phyloP scores from a whole-genome alignment of 306 rosid genomes.

The Betula pendula region DNA sequence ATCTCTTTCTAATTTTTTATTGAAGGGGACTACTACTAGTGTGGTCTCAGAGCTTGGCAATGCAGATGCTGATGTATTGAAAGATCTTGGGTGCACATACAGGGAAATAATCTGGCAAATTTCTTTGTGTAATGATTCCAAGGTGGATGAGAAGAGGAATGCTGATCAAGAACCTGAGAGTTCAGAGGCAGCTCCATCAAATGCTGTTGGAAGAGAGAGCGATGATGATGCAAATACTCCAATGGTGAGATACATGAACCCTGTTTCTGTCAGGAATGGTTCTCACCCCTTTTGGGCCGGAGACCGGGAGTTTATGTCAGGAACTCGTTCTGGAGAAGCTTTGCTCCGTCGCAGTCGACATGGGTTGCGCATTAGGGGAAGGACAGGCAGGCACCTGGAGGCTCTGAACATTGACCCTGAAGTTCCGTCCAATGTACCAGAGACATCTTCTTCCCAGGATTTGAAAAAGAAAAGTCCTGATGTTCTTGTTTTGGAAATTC shows the following conservation, averaged over 20 bases:
- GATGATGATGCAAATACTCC: slow-evolving; percentile 86
- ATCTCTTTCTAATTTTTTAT: slow-evolving; percentile 70
- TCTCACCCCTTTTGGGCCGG: slow-evolving; percentile 89
- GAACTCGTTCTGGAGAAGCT: slow-evolving; percentile 85
- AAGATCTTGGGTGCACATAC: slow-evolving; percentile 82
- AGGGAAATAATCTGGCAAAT: slow-evolving; percentile 92
- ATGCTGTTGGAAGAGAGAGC: slow-evolving; percentile 81
- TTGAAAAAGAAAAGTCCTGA: slow-evolving; percentile 94
- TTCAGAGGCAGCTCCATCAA: slow-evolving; percentile 65
- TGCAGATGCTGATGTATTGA: slow-evolving; percentile 83
- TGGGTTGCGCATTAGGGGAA: slow-evolving; percentile 86
- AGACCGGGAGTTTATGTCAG: slow-evolving; percentile 89
- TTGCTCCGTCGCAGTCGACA: slow-evolving; percentile 88
- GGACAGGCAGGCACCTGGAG: slow-evolving; percentile 79
- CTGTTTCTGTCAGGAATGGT: slow-evolving; percentile 72
- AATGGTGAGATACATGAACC: slow-evolving; percentile 80
- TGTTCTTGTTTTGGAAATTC: slow-evolving; percentile 71
- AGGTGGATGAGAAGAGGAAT: slow-evolving; percentile 70
- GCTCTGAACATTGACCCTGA: slow-evolving; percentile 77
- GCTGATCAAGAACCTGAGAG: slow-evolving; percentile 71
- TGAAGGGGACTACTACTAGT: slow-evolving; percentile 83
- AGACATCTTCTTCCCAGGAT: slow-evolving; percentile 68
- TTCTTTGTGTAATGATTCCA: slow-evolving; percentile 76
- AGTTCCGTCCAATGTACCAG: slow-evolving; percentile 54
- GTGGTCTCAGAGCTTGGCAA: slow-evolving; percentile 85